phyloP scores from a whole-genome alignment of 139 green algal species.

The Picochlorum sp. region DNA sequence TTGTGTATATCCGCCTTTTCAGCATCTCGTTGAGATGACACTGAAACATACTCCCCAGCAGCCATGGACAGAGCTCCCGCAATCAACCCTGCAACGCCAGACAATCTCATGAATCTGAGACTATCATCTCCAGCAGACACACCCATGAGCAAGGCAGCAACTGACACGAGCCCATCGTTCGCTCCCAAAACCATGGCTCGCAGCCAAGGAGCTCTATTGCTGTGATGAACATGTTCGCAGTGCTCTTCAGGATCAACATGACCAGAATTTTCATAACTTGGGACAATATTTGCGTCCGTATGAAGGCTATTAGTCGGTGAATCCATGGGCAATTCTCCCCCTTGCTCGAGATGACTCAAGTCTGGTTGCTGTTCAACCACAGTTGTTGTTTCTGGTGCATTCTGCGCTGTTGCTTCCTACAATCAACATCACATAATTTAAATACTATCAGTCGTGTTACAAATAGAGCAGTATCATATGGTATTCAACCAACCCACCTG shows the following conservation, averaged over 20 bases:
- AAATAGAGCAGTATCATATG: no score
- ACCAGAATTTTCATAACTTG: background rate
- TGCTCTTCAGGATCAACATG: constrained; percentile 1
- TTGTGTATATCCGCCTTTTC: constrained; percentile 76
- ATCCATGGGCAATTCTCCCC: no score
- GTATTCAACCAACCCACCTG: no score
- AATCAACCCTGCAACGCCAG: constrained; percentile 58
- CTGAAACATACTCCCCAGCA: constrained; percentile 65
- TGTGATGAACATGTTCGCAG: constrained; percentile 33
- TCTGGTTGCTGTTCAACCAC: no score
- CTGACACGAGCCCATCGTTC: constrained; percentile 58
- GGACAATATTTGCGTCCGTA: no score
- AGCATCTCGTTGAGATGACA: constrained; percentile 47
- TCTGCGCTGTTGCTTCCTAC: no score
- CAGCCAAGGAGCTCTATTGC: constrained; percentile 42
- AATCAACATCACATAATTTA: no score
- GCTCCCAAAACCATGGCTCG: constrained; percentile 44
- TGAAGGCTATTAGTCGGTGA: no score
- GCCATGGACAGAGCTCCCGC: constrained; percentile 51
- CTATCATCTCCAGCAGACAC: constrained; percentile 33
- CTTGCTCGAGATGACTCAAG: no score
- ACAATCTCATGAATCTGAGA: constrained; percentile 38
- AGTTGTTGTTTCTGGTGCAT: no score
- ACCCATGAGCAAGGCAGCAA: constrained; percentile 59
- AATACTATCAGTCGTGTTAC: no score